Percentiles rank a stretch among this genome's conserved stretches.
These are phyloP conservation scores for Schizosaccharomyces cryophilus DNA, from an alignment of 805 yeast genomes.

Conservation along the genomic window DNA sequence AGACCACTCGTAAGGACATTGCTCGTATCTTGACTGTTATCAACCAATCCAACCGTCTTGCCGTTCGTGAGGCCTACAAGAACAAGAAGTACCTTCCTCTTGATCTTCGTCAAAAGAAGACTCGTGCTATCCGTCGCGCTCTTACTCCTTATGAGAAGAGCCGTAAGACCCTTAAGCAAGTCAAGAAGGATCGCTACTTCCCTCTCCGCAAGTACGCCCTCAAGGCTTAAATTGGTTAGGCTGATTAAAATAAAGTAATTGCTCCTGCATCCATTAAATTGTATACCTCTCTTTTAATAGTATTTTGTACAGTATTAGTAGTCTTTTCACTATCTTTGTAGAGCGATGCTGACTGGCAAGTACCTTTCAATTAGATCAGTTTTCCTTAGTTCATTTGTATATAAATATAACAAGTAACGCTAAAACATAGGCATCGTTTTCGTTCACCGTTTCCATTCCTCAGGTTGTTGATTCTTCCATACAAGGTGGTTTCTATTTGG, in stretches of 20 bases:
- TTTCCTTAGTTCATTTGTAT: no score
- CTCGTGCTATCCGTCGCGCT: constrained; percentile 98
- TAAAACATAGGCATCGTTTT: no score
- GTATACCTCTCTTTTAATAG: no score
- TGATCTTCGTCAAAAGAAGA: constrained; percentile 97
- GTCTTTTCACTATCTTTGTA: no score
- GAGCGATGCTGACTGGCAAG: no score
- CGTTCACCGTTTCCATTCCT: no score
- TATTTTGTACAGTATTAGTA: no score
- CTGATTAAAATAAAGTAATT: background rate
- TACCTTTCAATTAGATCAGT: no score
- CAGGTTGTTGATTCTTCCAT: no score
- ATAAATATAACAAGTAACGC: no score
- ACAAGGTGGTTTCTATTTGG: no score
- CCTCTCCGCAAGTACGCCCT: constrained; percentile 95
- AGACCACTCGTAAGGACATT: constrained; percentile 88
- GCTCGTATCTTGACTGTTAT: constrained; percentile 95
- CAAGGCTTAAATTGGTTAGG: constrained; percentile 26
- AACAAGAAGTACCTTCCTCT: constrained; percentile 70
- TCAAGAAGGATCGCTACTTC: constrained; percentile 83
- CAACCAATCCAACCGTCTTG: constrained; percentile 88
- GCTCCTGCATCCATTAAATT: no score
- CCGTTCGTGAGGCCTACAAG: constrained; percentile 87
- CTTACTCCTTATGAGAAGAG: constrained; percentile 69
- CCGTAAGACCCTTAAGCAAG: constrained; percentile 64